These are phyloP conservation scores for Pythium oligandrum DNA, from an alignment of 352 stramenopile species.

Conservation along the genomic window DNA sequence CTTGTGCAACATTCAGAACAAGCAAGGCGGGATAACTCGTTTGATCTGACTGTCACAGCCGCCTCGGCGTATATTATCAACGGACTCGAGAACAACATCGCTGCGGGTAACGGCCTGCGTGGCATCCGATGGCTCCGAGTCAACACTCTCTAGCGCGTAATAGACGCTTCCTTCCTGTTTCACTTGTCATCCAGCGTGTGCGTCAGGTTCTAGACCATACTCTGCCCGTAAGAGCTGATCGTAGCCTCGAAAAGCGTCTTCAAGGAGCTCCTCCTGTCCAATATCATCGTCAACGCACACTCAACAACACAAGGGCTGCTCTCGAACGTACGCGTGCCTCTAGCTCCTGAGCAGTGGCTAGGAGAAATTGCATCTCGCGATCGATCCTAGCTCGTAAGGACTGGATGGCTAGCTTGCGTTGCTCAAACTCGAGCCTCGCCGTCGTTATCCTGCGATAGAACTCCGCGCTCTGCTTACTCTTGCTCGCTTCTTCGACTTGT, in stretches of 20 bases:
- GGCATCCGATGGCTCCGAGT: slow-evolving; percentile 76
- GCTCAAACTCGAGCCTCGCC: slow-evolving; percentile 38
- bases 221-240: slow-evolving; percentile 34
- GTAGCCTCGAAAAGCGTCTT: slow-evolving; percentile 57
- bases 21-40: background rate
- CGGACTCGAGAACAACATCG: slow-evolving; percentile 79
- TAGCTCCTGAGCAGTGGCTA: slow-evolving; percentile 37
- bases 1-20: slow-evolving; percentile 1
- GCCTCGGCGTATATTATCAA: slow-evolving; percentile 81
- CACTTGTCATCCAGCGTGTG: no score
- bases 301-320: background rate
- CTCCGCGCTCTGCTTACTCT: slow-evolving; percentile 9
- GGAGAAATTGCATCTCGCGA: slow-evolving; percentile 54
- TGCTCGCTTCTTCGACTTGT: background rate
- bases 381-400: slow-evolving; percentile 44
- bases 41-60: slow-evolving; percentile 8
- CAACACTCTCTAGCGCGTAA: slow-evolving; percentile 51
- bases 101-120: slow-evolving; percentile 66
- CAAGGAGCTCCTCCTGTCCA: slow-evolving; percentile 45
- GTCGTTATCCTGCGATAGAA: slow-evolving; percentile 29
- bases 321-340: slow-evolving; percentile 28
- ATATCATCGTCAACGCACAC: slow-evolving; percentile 1
- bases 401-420: slow-evolving; percentile 56
- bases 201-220: slow-evolving; percentile 13
- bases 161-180: background rate